These are phyloP conservation scores for Gastrolobium bilobum DNA, from an alignment of 306 rosid genomes.

Conservation along the genomic window DNA sequence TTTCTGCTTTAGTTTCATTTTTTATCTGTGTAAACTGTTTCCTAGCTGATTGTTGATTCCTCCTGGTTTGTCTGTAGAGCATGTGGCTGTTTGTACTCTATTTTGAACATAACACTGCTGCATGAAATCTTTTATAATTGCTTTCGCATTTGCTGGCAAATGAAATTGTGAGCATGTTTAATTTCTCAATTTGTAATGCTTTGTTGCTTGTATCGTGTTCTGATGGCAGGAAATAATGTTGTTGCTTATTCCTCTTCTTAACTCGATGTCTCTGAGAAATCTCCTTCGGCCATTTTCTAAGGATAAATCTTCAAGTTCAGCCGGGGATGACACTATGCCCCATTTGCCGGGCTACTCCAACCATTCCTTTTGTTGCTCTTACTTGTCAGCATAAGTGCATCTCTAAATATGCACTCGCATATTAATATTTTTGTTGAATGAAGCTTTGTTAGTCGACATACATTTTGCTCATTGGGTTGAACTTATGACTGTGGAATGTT, in stretches of 20 bases:
- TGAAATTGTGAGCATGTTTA: conserved; percentile 26
- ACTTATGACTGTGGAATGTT: conserved; percentile 20
- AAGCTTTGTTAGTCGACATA: not conserved
- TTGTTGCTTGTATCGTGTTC: conserved; percentile 39
- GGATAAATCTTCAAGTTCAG: conserved; percentile 84
- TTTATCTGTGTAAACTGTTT: too few species aligned
- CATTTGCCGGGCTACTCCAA: conserved; percentile 87
- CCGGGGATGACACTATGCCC: conserved; percentile 81
- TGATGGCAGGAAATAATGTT: conserved; percentile 93
- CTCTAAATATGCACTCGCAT: not conserved
- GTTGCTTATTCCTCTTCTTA: conserved; percentile 96
- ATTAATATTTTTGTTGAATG: not conserved
- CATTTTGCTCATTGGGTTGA: not conserved
- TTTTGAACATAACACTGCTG: too few species aligned
- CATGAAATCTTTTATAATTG: too few species aligned
- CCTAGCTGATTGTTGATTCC: too few species aligned
- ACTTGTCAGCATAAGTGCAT: conserved; percentile 96
- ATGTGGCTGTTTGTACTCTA: too few species aligned
- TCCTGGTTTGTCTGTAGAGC: too few species aligned
- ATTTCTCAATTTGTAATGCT: not conserved
- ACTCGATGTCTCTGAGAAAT: conserved; percentile 85
- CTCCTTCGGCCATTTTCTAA: conserved; percentile 86
- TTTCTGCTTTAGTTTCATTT: too few species aligned
- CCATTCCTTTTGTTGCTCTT: conserved; percentile 86
- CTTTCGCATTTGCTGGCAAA: conserved; percentile 22